Percentiles rank a stretch among this genome's conserved stretches.
phyloP scores from a whole-genome alignment of 768 basidiomycete genomes.

The Macrolepiota fuliginosa region DNA sequence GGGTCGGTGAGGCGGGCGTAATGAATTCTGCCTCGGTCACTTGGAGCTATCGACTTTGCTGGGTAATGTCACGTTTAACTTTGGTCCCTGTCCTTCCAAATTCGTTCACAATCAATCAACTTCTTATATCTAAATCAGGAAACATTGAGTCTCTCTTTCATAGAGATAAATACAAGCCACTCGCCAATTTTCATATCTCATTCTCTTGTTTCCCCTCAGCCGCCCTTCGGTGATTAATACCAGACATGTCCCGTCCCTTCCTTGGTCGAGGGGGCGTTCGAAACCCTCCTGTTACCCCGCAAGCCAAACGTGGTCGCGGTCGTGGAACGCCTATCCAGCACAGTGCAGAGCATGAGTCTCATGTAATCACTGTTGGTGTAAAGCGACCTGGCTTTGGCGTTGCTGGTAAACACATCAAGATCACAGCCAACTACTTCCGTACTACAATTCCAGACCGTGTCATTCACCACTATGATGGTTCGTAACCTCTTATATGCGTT shows the following conservation, averaged over 20 bases:
- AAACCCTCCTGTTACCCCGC: not conserved
- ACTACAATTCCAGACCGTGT: conserved; percentile 46
- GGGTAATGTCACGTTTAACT: not conserved
- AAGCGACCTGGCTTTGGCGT: conserved; percentile 57
- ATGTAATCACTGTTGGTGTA: conserved; percentile 55
- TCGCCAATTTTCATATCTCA: not conserved
- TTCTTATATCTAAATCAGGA: not conserved
- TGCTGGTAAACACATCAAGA: conserved; percentile 24
- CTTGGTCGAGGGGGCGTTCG: conserved; percentile 5
- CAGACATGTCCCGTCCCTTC: conserved; percentile 5
- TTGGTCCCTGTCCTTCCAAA: conserved; percentile 1
- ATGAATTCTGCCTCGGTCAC: not conserved
- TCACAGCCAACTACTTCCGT: conserved; percentile 45
- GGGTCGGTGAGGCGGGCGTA: not conserved
- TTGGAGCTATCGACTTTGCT: not conserved
- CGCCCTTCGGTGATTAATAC: too few relatives aligned
- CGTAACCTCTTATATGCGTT: conserved; percentile 10
- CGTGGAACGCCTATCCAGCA: not conserved
- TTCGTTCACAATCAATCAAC: not conserved
- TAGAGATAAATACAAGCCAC: not conserved
- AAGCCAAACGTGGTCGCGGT: not conserved
- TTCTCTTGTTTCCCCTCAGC: not conserved
- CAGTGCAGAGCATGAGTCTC: conserved; percentile 16
- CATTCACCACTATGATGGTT: conserved; percentile 70
- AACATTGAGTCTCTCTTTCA: not conserved